phyloP scores from a whole-genome alignment of 1,284 basidiomycete species.

The Bjerkandera adusta region DNA sequence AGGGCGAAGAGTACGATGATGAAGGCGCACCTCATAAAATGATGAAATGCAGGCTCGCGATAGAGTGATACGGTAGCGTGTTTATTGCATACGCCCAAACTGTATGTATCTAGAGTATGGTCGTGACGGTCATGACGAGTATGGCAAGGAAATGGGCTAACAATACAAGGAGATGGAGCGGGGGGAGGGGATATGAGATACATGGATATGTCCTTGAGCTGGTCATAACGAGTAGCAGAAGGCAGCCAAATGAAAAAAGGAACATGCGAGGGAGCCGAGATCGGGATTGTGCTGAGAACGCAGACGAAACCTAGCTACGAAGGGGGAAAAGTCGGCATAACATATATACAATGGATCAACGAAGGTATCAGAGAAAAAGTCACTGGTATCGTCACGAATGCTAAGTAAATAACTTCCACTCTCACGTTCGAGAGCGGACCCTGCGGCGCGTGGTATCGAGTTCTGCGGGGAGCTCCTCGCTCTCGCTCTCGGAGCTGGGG shows the following conservation, averaged over 20 bases:
- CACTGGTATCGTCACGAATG: neutral
- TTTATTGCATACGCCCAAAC: neutral
- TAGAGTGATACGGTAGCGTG: conserved; percentile 21
- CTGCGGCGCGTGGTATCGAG: conserved; percentile 7
- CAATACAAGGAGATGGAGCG: conserved; percentile 19
- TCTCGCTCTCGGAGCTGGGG: conserved; percentile 58
- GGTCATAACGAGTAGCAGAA: conserved; percentile 4
- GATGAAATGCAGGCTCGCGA: conserved; percentile 59
- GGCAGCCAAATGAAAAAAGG: neutral
- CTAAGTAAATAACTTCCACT: conserved; percentile 6
- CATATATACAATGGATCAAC: too few species aligned
- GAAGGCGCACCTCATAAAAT: conserved; percentile 79
- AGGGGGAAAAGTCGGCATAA: conserved; percentile 5
- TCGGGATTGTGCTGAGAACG: neutral
- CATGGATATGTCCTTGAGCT: conserved; percentile 9
- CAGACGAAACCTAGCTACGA: neutral
- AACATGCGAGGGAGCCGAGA: conserved; percentile 4
- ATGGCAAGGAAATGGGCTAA: conserved; percentile 12
- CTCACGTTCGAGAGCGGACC: conserved; percentile 12
- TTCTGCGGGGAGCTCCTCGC: conserved; percentile 53
- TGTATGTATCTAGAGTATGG: conserved; percentile 14
- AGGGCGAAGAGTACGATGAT: conserved; percentile 79
- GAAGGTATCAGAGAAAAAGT: too few species aligned
- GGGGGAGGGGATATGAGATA: conserved; percentile 9
- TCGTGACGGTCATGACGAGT: conserved; percentile 15